Evolutionary conservation across 176 grass and related monocot genomes (phyloP).

Genomic region (Canna indica): DNA sequence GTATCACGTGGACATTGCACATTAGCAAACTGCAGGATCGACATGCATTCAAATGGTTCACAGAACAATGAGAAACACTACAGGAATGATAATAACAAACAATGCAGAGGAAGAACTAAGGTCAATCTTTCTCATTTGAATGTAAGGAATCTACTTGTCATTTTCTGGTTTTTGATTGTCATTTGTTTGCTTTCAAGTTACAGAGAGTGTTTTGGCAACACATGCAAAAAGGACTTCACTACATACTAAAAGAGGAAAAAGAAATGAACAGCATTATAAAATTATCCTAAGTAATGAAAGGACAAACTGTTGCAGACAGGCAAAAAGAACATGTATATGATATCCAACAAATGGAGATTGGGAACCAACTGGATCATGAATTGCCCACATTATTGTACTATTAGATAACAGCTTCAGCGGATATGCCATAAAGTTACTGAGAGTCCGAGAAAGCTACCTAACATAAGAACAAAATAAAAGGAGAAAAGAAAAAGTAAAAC

Average conservation of each 20-base stretch:
- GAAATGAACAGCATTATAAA: background rate
- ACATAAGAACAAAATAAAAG: background rate
- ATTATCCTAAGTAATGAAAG: background rate
- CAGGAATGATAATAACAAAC: background rate
- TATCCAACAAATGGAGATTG: background rate
- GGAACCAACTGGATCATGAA: background rate
- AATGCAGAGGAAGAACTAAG: background rate
- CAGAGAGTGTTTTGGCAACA: background rate
- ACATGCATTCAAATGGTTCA: background rate
- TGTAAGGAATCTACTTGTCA: background rate
- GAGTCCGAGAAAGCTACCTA: background rate
- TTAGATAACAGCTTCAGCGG: background rate
- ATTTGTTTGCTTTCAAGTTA: background rate
- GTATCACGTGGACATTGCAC: conserved; percentile 92
- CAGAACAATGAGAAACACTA: background rate
- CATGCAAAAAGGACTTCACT: background rate
- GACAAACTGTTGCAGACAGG: background rate
- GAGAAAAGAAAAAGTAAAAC: background rate
- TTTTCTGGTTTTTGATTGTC: background rate
- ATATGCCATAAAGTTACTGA: background rate
- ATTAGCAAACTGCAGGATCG: conserved; percentile 48
- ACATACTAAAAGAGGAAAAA: background rate
- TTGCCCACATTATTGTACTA: background rate
- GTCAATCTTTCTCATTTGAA: background rate
- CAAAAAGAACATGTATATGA: background rate